A percentile compares a stretch with the other conserved stretches of the same genome.
These are phyloP conservation scores for Aristolochia californica DNA, from an alignment of 164 flowering plant species.

Conservation along the genomic window DNA sequence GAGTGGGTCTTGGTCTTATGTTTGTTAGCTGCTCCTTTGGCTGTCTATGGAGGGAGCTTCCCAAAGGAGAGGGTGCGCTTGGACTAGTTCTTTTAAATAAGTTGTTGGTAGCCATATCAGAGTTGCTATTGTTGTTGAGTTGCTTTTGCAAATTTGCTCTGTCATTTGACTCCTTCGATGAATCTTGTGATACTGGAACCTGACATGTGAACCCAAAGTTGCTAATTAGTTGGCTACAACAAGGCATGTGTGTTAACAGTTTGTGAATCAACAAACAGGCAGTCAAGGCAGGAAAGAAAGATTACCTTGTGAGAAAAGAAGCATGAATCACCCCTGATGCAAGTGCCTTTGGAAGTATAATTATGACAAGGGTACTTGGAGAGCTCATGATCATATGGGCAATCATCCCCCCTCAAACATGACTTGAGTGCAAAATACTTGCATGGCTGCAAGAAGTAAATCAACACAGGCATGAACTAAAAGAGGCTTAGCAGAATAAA, in stretches of 20 bases:
- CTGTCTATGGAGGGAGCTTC: slow-evolving; percentile 9
- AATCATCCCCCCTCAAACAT: slow-evolving; percentile 90
- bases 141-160: slow-evolving; percentile 16
- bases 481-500: neutral
- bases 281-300: neutral
- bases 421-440: slow-evolving; percentile 44
- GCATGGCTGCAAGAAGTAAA: slow-evolving; percentile 59
- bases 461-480: neutral
- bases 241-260: neutral
- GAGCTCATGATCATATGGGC: slow-evolving; percentile 82
- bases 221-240: neutral
- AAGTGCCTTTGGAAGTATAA: slow-evolving; percentile 39
- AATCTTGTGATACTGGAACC: neutral
- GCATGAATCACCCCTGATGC: slow-evolving; percentile 63
- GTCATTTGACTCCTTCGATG: slow-evolving; percentile 12
- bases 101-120: slow-evolving; percentile 6
- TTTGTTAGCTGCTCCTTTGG: slow-evolving; percentile 14
- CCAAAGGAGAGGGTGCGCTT: slow-evolving; percentile 9
- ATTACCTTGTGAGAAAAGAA: slow-evolving; percentile 82
- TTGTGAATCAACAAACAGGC: neutral
- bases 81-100: slow-evolving; percentile 2
- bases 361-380: slow-evolving; percentile 76
- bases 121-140: slow-evolving; percentile 4
- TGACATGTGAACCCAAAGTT: neutral
- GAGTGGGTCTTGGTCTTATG: slow-evolving; percentile 15